Base-by-base conservation (phyloP, 2,329 filamentous ascomycete genomes). In the Claviceps sorghi region DNA sequence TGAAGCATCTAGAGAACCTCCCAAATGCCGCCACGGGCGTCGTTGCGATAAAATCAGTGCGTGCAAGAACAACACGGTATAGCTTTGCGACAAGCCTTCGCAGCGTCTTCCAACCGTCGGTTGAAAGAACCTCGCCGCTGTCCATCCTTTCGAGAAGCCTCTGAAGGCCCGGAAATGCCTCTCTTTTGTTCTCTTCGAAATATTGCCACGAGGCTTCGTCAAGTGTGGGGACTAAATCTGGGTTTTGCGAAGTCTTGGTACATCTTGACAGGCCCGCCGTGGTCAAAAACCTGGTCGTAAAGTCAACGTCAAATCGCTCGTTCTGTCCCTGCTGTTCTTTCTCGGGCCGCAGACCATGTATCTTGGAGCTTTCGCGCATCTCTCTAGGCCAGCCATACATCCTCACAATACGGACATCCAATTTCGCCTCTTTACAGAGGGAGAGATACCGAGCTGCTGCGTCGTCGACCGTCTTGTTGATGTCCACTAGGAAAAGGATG, bases 1-100 rank as follows among this genome's bases (percentile, higher is more conserved):
- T 83, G 34, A 89, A 88, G 7, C 88, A 60, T 2, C 61, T 64
- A 0, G 63, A 57, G 36, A 74, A 71, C 0, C 60, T 57, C 0
- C 65, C 65, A 4, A 62, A 66, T 0, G 69, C 67, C 3, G 71
- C 70, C 1, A 73, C 72, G 0, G 72, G 72, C 1, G 72, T 74
- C 0, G 72, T 72, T 0, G 71, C 71, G 1, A 75, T 63, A 50
- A 74, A 74, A 47, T 74, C 72, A 0, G 69, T 64, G 2, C 64
- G 58, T 2, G 54, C 55, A 0, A 75, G 58, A 0, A 72, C 68
- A 2, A 64, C 62, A 1, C 61, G 59, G 52, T 75, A 75, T 0
- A 74, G 59, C 1, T 54, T 52, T 0, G 64, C 60, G 1, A 72
- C 65, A 17, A 62, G 57, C 1, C 54, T 54, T 8, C 65, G 62